A percentile compares a stretch with the other conserved stretches of the same genome.
phyloP scores from a whole-genome alignment of 2,329 filamentous ascomycete genomes.

The Xylariaceae sp. region DNA sequence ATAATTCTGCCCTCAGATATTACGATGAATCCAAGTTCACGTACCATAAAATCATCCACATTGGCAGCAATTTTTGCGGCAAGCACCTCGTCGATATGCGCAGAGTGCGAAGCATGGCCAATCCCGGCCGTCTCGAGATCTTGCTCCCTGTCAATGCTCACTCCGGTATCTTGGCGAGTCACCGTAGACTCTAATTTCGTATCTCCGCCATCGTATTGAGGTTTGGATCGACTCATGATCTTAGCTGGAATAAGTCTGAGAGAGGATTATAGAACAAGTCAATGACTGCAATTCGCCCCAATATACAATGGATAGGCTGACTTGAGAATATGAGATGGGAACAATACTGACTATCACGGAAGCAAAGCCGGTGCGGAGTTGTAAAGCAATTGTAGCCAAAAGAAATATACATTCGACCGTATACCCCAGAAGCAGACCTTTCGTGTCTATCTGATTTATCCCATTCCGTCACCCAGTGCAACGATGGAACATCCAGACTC shows the following conservation, averaged over 20 bases:
- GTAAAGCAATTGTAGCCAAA: neutral
- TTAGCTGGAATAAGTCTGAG: no score
- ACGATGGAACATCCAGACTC: slow-evolving; percentile 5
- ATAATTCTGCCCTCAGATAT: neutral
- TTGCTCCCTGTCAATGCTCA: slow-evolving; percentile 18
- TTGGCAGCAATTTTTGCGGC: slow-evolving; percentile 27
- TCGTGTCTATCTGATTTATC: neutral
- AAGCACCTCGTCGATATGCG: slow-evolving; percentile 24
- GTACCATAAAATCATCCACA: slow-evolving; percentile 30
- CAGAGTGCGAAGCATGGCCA: slow-evolving; percentile 5
- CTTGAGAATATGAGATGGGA: no score
- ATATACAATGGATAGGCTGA: no score
- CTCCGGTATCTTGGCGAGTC: slow-evolving; percentile 12
- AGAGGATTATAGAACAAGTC: no score
- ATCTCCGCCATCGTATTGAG: slow-evolving; percentile 3
- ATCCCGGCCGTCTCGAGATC: slow-evolving; percentile 13
- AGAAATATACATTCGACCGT: neutral
- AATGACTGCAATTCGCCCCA: neutral
- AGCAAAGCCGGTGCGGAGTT: no score
- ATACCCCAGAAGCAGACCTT: neutral
- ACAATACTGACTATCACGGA: no score
- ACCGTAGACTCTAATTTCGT: slow-evolving; percentile 12
- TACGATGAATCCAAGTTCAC: no score
- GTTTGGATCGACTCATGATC: slow-evolving; percentile 2
- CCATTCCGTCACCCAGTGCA: neutral